Evolutionary conservation across 1,284 basidiomycete genomes (phyloP).

Genomic region (Rhodofomes roseus): DNA sequence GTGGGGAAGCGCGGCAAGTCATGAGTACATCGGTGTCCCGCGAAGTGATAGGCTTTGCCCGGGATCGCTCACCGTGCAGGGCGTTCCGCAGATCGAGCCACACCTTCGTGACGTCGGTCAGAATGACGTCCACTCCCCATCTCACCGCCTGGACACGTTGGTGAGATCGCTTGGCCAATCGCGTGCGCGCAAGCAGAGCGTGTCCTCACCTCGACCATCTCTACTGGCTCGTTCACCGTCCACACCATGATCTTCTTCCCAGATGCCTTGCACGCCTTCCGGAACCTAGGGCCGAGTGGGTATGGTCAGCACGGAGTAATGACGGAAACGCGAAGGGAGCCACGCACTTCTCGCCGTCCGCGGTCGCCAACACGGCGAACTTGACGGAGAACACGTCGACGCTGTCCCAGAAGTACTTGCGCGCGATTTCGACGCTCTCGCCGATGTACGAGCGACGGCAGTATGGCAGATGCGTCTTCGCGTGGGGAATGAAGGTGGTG

Average conservation of each 20-base stretch:
- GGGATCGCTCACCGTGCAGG: constrained; percentile 49
- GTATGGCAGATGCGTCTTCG: constrained; percentile 75
- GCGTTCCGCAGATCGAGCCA: constrained; percentile 74
- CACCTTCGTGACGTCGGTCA: constrained; percentile 82
- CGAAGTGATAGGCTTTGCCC: constrained; percentile 3
- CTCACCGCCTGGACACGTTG: constrained; percentile 61
- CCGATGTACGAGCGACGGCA: constrained; percentile 89
- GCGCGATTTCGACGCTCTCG: constrained; percentile 61
- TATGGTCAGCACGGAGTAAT: not conserved
- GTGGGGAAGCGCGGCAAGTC: not conserved
- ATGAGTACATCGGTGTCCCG: not conserved
- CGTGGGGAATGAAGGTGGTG: constrained; percentile 82
- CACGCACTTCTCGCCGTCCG: constrained; percentile 66
- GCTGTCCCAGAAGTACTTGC: constrained; percentile 88
- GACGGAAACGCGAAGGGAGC: constrained; percentile 1
- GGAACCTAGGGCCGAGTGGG: constrained; percentile 50
- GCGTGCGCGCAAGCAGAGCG: not conserved
- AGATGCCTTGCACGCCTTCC: constrained; percentile 70
- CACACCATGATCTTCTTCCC: constrained; percentile 93
- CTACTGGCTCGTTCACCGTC: constrained; percentile 90
- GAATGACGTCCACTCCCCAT: constrained; percentile 88
- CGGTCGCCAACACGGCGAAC: constrained; percentile 72
- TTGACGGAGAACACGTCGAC: constrained; percentile 89
- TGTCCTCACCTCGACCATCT: constrained; percentile 86
- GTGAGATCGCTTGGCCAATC: constrained; percentile 9